A percentile compares a stretch with the other conserved stretches of the same genome.
phyloP scores from a whole-genome alignment of 345 rosid genomes.

The Salix brachista region DNA sequence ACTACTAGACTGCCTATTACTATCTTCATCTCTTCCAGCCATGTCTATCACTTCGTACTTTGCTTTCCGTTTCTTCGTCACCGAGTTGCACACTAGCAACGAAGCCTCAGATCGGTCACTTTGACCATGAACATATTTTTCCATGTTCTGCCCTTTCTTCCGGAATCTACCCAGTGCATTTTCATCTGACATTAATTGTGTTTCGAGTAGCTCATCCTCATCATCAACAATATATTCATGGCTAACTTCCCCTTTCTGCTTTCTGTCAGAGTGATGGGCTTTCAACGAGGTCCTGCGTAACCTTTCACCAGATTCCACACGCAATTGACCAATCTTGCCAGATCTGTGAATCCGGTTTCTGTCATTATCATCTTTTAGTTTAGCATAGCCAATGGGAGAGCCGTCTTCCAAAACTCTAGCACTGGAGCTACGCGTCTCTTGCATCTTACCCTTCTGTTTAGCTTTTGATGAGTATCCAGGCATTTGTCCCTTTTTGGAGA shows the following conservation, averaged over 20 bases:
- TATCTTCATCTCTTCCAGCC: constrained; percentile 43
- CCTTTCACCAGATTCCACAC: constrained; percentile 48
- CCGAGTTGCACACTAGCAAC: constrained; percentile 50
- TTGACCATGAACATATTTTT: constrained; percentile 34
- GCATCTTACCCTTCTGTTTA: constrained; percentile 75
- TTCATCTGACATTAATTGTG: constrained; percentile 38
- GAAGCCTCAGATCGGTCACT: constrained; percentile 53
- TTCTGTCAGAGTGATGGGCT: constrained; percentile 45
- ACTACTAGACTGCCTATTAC: constrained; percentile 26
- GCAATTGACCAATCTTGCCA: constrained; percentile 47
- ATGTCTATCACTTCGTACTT: constrained; percentile 47
- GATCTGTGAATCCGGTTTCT: constrained; percentile 35
- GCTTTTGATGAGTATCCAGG: constrained; percentile 46
- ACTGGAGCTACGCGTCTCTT: constrained; percentile 36
- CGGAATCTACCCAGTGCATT: constrained; percentile 31
- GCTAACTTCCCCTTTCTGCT: constrained; percentile 44
- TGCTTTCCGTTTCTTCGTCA: constrained; percentile 58
- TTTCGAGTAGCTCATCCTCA: constrained; percentile 48
- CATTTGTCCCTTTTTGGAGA: constrained; percentile 32
- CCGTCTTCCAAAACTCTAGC: constrained; percentile 41
- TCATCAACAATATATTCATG: constrained; percentile 36
- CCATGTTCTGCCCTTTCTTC: constrained; percentile 50
- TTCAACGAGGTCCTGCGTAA: constrained; percentile 36
- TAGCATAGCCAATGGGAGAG: constrained; percentile 28
- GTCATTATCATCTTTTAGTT: constrained; percentile 36